Evolutionary conservation across 2,329 filamentous ascomycete species (phyloP).

Genomic region (Aspergillus cejpii): DNA sequence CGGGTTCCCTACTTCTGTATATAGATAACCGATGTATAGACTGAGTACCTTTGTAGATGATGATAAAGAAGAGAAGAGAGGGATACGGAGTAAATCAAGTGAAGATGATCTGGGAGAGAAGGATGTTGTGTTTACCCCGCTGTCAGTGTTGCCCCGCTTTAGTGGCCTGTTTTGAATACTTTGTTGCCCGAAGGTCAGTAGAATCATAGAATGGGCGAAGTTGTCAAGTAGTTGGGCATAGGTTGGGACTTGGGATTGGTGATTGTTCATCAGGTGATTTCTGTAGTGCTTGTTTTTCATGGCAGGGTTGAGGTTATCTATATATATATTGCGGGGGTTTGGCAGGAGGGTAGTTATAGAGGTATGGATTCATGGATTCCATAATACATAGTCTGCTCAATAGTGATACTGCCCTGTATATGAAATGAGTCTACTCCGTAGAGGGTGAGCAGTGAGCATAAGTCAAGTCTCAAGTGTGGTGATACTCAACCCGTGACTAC

Average conservation of each 20-base stretch:
- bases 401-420: too few relatives aligned
- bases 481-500: too few relatives aligned
- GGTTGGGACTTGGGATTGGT: too few relatives aligned
- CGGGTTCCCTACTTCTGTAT: too few relatives aligned
- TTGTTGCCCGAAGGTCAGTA: not conserved
- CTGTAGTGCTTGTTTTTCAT: not conserved
- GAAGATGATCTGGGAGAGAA: not conserved
- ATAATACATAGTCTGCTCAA: not conserved
- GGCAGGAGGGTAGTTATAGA: not conserved
- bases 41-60: not conserved
- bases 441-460: too few relatives aligned
- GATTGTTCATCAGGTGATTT: too few relatives aligned
- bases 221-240: too few relatives aligned
- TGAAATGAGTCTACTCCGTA: too few relatives aligned
- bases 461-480: too few relatives aligned
- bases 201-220: too few relatives aligned
- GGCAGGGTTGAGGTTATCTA: not conserved
- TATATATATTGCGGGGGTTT: not conserved
- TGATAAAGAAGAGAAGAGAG: not conserved
- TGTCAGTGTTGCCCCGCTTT: not conserved
- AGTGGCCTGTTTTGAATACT: not conserved
- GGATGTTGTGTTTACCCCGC: not conserved
- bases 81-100: not conserved
- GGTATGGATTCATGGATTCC: not conserved
- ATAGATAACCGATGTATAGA: too few relatives aligned